phyloP scores from a whole-genome alignment of 2,329 filamentous ascomycete species.

The Colletotrichum viniferum region DNA sequence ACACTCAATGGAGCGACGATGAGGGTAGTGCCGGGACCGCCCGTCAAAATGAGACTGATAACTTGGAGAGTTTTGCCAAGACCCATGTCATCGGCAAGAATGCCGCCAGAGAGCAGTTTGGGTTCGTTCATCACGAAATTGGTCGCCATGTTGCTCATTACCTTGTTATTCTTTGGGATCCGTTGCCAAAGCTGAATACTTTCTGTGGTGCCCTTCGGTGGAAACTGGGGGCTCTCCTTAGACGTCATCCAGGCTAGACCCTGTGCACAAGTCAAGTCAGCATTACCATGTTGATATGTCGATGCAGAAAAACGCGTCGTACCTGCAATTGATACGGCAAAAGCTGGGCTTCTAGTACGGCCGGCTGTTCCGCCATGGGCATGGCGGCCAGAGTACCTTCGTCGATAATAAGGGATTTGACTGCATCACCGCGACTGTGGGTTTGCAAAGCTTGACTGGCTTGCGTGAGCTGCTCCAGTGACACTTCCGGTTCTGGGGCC shows the following conservation, averaged over 20 bases:
- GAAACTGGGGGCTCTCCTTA: conserved; percentile 74
- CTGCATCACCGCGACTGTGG: conserved; percentile 65
- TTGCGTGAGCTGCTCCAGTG: conserved; percentile 67
- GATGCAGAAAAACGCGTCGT: not conserved
- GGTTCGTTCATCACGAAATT: conserved; percentile 67
- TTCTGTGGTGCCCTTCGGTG: conserved; percentile 60
- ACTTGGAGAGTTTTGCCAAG: conserved; percentile 88
- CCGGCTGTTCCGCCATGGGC: conserved; percentile 74
- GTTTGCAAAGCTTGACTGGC: conserved; percentile 72
- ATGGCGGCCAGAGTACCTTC: conserved; percentile 74
- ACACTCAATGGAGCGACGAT: conserved; percentile 84
- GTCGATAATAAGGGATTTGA: conserved; percentile 72
- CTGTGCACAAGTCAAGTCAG: conserved; percentile 37
- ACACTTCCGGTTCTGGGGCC: conserved; percentile 42
- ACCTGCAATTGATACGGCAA: conserved; percentile 79
- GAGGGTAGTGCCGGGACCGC: conserved; percentile 66
- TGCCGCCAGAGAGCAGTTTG: conserved; percentile 75
- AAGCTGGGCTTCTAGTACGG: conserved; percentile 66
- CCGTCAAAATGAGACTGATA: conserved; percentile 75
- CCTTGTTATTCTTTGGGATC: conserved; percentile 43
- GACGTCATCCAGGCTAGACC: conserved; percentile 82
- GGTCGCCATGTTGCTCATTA: conserved; percentile 70
- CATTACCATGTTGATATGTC: not conserved
- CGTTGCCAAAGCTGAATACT: conserved; percentile 80
- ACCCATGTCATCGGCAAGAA: conserved; percentile 92